A percentile compares a stretch with the other conserved stretches of the same genome.
Conservation (phyloP, 2,329 filamentous ascomycete species). For the Xylaria sp. region DNA sequence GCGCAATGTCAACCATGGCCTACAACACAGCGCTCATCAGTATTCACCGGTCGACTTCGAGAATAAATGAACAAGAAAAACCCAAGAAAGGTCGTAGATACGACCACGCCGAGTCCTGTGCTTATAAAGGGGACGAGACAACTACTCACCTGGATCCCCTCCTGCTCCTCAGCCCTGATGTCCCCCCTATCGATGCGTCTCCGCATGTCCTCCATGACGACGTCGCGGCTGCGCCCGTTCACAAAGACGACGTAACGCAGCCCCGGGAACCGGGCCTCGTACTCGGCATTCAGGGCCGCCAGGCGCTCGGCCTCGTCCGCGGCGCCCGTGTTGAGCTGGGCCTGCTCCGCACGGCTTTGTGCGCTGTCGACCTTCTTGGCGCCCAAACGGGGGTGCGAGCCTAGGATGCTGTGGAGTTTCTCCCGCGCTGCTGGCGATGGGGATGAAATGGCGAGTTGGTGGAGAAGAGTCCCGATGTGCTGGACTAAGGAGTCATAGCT, state of each 20-base stretch:
- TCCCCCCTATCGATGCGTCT: conserved; percentile 76
- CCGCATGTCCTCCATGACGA: conserved; percentile 86
- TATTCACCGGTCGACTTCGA: conserved; percentile 34
- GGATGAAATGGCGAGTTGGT: conserved; percentile 57
- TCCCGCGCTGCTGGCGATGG: conserved; percentile 56
- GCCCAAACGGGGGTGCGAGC: conserved; percentile 85
- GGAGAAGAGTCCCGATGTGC: conserved; percentile 72
- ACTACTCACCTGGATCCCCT: conserved; percentile 69
- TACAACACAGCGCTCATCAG: conserved; percentile 79
- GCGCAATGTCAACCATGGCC: conserved; percentile 94
- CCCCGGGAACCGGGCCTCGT: conserved; percentile 84
- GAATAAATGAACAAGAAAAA: neutral
- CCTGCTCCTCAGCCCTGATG: conserved; percentile 73
- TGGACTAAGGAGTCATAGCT: conserved; percentile 78
- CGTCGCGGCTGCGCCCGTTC: conserved; percentile 77
- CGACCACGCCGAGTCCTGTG: neutral
- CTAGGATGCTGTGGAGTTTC: conserved; percentile 77
- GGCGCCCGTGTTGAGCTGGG: conserved; percentile 70
- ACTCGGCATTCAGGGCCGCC: conserved; percentile 75
- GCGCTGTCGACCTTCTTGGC: conserved; percentile 84
- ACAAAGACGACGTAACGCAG: conserved; percentile 93
- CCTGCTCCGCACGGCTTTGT: conserved; percentile 84
- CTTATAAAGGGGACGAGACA: neutral
- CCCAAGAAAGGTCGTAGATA: neutral
- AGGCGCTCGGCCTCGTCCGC: conserved; percentile 68